phyloP scores from a whole-genome alignment of 495 filamentous ascomycete species.

The Daldinia caldariorum region DNA sequence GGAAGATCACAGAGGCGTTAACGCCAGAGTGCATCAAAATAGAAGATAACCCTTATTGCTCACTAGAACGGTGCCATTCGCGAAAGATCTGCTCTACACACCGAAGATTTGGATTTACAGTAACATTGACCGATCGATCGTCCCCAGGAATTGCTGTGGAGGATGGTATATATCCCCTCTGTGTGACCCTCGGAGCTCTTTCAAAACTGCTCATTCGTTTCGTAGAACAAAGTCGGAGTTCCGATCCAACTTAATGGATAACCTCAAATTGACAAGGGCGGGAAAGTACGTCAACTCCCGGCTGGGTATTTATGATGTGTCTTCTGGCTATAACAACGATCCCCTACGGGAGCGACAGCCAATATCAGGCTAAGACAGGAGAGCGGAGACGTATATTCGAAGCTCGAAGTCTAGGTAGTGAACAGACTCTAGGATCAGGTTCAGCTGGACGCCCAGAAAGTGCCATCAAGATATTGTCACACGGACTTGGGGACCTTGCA shows the following conservation, averaged over 20 bases:
- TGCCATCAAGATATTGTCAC: slow-evolving; percentile 21
- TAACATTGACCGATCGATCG: slow-evolving; percentile 27
- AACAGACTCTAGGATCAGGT: slow-evolving; percentile 16
- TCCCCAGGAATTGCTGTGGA: slow-evolving; percentile 13
- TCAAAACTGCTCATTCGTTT: slow-evolving; percentile 24
- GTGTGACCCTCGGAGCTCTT: slow-evolving; percentile 33
- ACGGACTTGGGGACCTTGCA: slow-evolving; percentile 40
- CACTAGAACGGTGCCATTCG: slow-evolving; percentile 20
- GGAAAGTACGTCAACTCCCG: slow-evolving; percentile 39
- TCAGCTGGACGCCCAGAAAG: slow-evolving; percentile 7
- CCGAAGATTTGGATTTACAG: slow-evolving; percentile 22
- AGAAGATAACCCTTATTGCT: slow-evolving; percentile 8
- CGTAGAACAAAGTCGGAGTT: slow-evolving; percentile 35
- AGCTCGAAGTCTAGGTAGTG: neutral
- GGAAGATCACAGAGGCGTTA: slow-evolving; percentile 17
- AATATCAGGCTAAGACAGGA: slow-evolving; percentile 21
- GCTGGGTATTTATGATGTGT: slow-evolving; percentile 21
- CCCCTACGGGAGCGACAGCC: slow-evolving; percentile 12
- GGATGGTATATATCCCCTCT: slow-evolving; percentile 11
- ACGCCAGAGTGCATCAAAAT: slow-evolving; percentile 22
- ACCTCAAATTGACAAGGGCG: slow-evolving; percentile 41
- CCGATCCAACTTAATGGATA: slow-evolving; percentile 32
- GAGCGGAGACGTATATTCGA: slow-evolving; percentile 14
- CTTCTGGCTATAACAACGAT: slow-evolving; percentile 12
- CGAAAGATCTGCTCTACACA: slow-evolving; percentile 18